These are phyloP conservation scores for Aspergillus sp. DNA, from an alignment of 2,329 filamentous ascomycete species.

Conservation along the genomic window DNA sequence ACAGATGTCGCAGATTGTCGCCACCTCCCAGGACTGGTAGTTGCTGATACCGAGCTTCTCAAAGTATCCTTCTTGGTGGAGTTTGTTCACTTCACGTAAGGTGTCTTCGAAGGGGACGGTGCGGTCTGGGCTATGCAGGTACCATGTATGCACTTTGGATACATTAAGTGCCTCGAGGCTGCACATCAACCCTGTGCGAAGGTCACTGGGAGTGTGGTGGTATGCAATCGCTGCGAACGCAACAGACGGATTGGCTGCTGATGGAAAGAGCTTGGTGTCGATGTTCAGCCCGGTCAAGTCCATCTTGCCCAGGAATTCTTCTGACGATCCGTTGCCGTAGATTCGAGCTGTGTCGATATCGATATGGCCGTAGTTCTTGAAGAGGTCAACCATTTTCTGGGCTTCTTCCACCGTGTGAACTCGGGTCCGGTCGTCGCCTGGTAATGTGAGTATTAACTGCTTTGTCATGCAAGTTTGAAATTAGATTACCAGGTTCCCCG, in stretches of 20 bases:
- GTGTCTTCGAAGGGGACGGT: conserved; percentile 9
- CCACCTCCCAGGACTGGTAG: conserved; percentile 22
- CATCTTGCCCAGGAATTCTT: background rate
- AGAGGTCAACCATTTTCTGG: background rate
- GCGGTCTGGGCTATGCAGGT: conserved; percentile 3
- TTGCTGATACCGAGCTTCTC: conserved; percentile 30
- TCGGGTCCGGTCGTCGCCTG: too few species aligned
- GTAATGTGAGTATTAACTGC: too few species aligned
- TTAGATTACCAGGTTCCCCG: too few species aligned
- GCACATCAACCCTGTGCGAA: background rate
- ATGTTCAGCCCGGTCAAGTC: background rate
- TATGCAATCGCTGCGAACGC: background rate
- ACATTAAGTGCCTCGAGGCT: background rate
- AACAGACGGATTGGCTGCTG: background rate
- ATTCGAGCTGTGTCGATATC: background rate
- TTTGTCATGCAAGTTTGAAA: too few species aligned
- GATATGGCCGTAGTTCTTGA: background rate
- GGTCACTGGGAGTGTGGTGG: background rate
- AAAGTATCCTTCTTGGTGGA: conserved; percentile 31
- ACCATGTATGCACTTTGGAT: background rate
- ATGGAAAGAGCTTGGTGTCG: background rate
- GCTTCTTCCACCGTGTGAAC: too few species aligned
- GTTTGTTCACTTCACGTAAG: conserved; percentile 20
- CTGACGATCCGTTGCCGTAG: background rate
- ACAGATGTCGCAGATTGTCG: conserved; percentile 25